phyloP scores from a whole-genome alignment of 2,329 filamentous ascomycete genomes.

The Nemania diffusa region DNA sequence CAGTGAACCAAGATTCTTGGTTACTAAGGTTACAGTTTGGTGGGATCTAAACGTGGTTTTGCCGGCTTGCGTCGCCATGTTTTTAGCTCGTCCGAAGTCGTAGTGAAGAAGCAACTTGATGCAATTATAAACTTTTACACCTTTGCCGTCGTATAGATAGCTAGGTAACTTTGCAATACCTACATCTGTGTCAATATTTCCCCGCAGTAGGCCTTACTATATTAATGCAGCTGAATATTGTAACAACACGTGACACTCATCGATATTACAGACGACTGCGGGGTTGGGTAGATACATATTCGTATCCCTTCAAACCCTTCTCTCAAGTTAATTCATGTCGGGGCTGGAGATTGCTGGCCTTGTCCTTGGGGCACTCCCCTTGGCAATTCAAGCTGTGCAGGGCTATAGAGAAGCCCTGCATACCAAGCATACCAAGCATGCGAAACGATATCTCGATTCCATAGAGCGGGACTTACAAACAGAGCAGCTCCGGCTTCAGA shows the following conservation, averaged over 20 bases:
- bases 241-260: constrained; percentile 9
- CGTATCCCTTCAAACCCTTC: not conserved
- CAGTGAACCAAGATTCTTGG: not conserved
- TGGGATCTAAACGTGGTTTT: not conserved
- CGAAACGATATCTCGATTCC: not conserved
- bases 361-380: constrained; percentile 11
- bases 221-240: not conserved
- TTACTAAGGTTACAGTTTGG: constrained; percentile 10
- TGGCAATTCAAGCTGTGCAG: constrained; percentile 13
- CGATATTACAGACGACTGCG: not conserved
- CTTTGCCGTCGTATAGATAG: not conserved
- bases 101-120: not conserved
- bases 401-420: constrained; percentile 1
- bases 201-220: not conserved
- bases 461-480: constrained; percentile 9
- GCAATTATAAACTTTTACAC: not conserved
- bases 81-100: not conserved
- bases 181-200: not conserved
- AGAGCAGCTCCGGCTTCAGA: constrained; percentile 4
- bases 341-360: constrained; percentile 20
- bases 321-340: constrained; percentile 2
- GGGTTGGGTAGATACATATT: not conserved
- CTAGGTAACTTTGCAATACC: not conserved
- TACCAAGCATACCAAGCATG: not conserved
- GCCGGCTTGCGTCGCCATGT: not conserved